Conservation (phyloP, 2,329 filamentous ascomycete genomes). For the Talaromyces verruculosus region DNA sequence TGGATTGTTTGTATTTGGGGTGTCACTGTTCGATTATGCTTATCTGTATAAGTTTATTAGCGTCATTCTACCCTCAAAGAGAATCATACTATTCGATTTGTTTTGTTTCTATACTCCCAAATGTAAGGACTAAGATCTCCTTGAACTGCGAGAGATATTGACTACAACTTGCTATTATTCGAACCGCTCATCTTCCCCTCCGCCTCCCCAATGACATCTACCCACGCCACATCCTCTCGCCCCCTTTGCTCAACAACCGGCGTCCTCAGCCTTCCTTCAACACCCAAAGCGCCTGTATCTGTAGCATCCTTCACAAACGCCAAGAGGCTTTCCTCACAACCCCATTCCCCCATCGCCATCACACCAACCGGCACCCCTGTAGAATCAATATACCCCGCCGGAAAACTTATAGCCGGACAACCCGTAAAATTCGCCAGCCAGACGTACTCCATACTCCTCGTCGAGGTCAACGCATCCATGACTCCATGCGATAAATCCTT, state of each 20-base stretch:
- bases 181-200: conserved; percentile 19
- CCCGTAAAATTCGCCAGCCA: conserved; percentile 83
- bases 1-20: background rate
- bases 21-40: background rate
- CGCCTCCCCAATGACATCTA: conserved; percentile 38
- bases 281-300: conserved; percentile 10
- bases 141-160: background rate
- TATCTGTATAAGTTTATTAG: background rate
- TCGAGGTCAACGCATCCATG: conserved; percentile 68
- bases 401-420: conserved; percentile 70
- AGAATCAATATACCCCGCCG: conserved; percentile 67
- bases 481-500: conserved; percentile 64
- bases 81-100: background rate
- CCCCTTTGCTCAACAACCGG: conserved; percentile 25
- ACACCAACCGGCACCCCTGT: conserved; percentile 50
- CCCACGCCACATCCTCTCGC: conserved; percentile 32
- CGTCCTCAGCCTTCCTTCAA: conserved; percentile 29
- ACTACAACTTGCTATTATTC: conserved; percentile 17
- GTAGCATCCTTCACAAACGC: conserved; percentile 50
- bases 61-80: background rate
- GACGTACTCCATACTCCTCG: conserved; percentile 81
- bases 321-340: conserved; percentile 53
- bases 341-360: conserved; percentile 58
- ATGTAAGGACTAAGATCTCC: background rate
- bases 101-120: background rate